These are phyloP conservation scores for Metarhizium guizhouense DNA, from an alignment of 2,329 filamentous ascomycete species.

Conservation along the genomic window DNA sequence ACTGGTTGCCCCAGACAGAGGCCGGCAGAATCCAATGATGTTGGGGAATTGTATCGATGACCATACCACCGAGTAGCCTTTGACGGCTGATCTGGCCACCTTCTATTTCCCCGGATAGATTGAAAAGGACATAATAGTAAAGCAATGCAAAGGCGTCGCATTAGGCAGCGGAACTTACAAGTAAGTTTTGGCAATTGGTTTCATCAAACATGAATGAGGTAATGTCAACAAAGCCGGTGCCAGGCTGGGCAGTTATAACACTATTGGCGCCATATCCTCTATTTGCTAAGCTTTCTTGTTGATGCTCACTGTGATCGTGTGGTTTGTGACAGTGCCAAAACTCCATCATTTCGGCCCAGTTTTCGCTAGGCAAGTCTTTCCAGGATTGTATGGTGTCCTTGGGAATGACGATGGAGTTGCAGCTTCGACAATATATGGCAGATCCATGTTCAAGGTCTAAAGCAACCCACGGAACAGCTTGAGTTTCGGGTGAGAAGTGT, in stretches of 20 bases:
- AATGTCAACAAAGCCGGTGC: conserved; percentile 72
- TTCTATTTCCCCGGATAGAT: conserved; percentile 43
- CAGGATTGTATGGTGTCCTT: conserved; percentile 44
- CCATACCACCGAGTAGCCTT: conserved; percentile 42
- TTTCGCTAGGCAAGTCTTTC: conserved; percentile 92
- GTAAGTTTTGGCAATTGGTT: conserved; percentile 48
- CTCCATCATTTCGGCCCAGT: conserved; percentile 99
- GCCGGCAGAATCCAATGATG: conserved; percentile 29
- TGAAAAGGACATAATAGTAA: neutral
- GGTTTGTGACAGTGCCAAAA: conserved; percentile 99
- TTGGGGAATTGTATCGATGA: conserved; percentile 64
- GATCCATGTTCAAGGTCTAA: conserved; percentile 32
- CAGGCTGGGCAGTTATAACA: conserved; percentile 54
- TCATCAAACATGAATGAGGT: conserved; percentile 64
- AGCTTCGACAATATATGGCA: conserved; percentile 33
- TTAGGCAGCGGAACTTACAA: conserved; percentile 22
- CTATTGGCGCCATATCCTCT: conserved; percentile 82
- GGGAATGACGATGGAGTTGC: conserved; percentile 28
- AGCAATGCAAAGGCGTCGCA: conserved; percentile 9
- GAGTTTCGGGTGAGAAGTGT: conserved; percentile 24
- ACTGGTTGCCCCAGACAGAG: conserved; percentile 15
- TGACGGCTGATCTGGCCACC: conserved; percentile 43
- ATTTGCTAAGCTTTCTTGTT: conserved; percentile 40
- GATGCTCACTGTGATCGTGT: conserved; percentile 40
- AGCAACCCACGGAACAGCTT: conserved; percentile 48